phyloP scores from a whole-genome alignment of 83 land plant genomes.

The Diphasiastrum complanatum region DNA sequence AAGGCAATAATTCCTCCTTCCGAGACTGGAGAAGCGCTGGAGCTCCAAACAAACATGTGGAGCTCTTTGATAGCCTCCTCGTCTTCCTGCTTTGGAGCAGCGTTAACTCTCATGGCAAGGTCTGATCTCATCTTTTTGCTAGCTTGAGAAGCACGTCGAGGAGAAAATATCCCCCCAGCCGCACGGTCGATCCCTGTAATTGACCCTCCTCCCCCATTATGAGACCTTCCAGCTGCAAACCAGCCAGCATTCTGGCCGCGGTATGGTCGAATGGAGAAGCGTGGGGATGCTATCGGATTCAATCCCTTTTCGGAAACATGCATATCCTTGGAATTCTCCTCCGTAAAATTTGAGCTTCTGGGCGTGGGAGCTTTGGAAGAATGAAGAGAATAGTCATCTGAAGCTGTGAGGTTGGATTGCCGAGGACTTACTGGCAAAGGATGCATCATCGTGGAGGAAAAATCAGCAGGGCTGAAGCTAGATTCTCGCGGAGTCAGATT shows the following conservation, averaged over 20 bases:
- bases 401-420: conserved; percentile 1
- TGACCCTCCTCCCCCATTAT: no score
- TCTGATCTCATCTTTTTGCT: background rate
- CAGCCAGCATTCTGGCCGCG: no score
- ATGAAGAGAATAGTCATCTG: conserved; percentile 9
- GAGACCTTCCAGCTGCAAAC: background rate
- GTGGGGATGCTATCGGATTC: background rate
- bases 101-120: no score
- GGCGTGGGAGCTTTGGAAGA: conserved; percentile 13
- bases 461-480: conserved; percentile 8
- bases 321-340: background rate
- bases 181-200: no score
- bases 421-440: background rate
- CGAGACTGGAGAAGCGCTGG: conserved; percentile 12
- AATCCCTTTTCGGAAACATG: background rate
- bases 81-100: no score
- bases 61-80: conserved; percentile 3
- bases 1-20: background rate
- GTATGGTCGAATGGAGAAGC: background rate
- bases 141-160: background rate
- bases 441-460: background rate
- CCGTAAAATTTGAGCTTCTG: conserved; percentile 9
- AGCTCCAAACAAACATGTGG: conserved; percentile 16
- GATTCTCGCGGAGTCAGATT: conserved; percentile 9
- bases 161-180: background rate